phyloP scores from a whole-genome alignment of 1,284 basidiomycete genomes.

The Albatrellus sp. region DNA sequence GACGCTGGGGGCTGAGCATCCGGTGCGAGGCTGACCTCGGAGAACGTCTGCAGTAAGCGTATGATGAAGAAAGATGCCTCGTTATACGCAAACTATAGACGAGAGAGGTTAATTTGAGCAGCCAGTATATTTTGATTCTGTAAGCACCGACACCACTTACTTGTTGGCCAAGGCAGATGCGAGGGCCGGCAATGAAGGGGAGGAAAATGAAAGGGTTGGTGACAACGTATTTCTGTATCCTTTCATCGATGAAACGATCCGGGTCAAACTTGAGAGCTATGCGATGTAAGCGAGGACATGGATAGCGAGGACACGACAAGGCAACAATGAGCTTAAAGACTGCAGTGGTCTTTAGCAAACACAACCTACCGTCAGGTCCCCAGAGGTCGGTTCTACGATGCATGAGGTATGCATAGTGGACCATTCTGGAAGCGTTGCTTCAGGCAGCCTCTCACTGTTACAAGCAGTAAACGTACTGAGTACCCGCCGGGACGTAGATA shows the following conservation, averaged over 20 bases:
- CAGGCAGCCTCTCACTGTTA: slow-evolving; percentile 6
- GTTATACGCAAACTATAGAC: slow-evolving; percentile 58
- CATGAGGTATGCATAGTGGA: slow-evolving; percentile 26
- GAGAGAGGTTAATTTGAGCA: slow-evolving; percentile 34
- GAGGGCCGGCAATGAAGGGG: slow-evolving; percentile 36
- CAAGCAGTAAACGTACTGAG: neutral
- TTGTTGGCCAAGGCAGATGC: slow-evolving; percentile 36
- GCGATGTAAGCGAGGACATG: neutral
- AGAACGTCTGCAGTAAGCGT: slow-evolving; percentile 46
- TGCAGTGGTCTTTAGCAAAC: no score
- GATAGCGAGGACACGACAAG: neutral
- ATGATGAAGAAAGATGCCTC: slow-evolving; percentile 55
- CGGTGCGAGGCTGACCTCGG: slow-evolving; percentile 36
- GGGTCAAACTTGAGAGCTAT: slow-evolving; percentile 27
- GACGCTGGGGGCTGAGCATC: slow-evolving; percentile 45
- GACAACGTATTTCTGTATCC: slow-evolving; percentile 22
- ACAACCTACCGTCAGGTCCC: slow-evolving; percentile 44
- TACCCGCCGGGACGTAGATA: neutral
- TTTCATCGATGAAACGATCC: slow-evolving; percentile 27
- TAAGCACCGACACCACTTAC: slow-evolving; percentile 11
- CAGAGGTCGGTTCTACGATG: slow-evolving; percentile 51
- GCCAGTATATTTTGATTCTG: slow-evolving; percentile 1
- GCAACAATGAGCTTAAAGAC: no score
- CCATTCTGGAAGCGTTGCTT: slow-evolving; percentile 19
- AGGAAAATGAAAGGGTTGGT: slow-evolving; percentile 35